Evolutionary conservation across 2,329 filamentous ascomycete genomes (phyloP), one percentile per base, ranked within the genome.

Genomic region (Amesomyces nigricolor): DNA sequence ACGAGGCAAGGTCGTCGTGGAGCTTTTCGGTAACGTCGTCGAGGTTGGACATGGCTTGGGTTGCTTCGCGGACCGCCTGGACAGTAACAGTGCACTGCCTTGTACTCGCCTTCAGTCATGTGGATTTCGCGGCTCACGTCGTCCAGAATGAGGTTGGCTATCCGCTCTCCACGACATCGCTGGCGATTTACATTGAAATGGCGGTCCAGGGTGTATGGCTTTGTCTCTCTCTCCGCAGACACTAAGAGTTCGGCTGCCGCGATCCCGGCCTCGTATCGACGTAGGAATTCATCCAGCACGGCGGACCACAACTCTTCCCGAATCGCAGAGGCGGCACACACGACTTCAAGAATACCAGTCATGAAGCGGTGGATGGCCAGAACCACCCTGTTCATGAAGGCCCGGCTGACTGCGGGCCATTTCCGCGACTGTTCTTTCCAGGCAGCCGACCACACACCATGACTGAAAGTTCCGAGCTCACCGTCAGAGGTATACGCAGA

Each of bases 1-100:
- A 72, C 0, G 69, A 63, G 4, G 60, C 26, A 5, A 71, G 64
- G 29, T 64, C 64, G 39, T 70, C 67, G 37, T 69, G 66, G 6
- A 72, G 65, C 1, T 66, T 63, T 35, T 69, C 57, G 0, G 61
- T 38, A 1, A 61, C 13, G 6, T 67, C 62, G 14, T 65, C 50
- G 1, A 49, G 40, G 48, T 65, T 67, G 43, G 58, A 54, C 43
- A 63, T 63, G 51, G 54, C 38, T 43, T 58, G 53, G 7, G 60
- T 55, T 1, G 56, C 56, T 9, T 40, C 47, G 30, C 56, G 30
- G 22, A 67, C 47, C 7, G 63, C 56, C 3, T 56, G 47, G 11
- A 63, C 17, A 39, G 51, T 54, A n/a, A n/a, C n/a, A n/a, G n/a
- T n/a, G n/a, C 22, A 22, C 22, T 5, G 32, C 35, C 13, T 47